phyloP scores from a whole-genome alignment of 2,329 filamentous ascomycete genomes.

The Fusarium sp. region DNA sequence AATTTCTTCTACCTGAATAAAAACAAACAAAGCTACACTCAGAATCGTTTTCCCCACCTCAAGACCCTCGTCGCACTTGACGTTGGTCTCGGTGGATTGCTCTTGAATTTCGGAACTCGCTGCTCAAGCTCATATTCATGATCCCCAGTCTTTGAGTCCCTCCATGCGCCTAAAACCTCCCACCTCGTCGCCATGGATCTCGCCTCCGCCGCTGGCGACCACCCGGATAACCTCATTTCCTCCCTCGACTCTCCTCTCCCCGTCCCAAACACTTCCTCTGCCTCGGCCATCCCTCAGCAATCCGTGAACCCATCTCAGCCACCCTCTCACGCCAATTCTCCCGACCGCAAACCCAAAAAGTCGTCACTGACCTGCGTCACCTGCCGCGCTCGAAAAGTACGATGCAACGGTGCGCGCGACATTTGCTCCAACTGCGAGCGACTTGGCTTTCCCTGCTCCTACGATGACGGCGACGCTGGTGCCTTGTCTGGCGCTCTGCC shows the following conservation, averaged over 20 bases:
- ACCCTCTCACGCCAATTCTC: conserved; percentile 40
- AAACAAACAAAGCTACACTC: not conserved
- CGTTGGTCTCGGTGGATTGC: conserved; percentile 30
- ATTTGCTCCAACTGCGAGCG: conserved; percentile 67
- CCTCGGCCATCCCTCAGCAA: conserved; percentile 22
- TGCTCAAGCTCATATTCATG: conserved; percentile 23
- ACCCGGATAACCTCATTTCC: conserved; percentile 41
- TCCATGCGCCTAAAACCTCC: conserved; percentile 38
- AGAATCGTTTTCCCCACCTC: conserved; percentile 1
- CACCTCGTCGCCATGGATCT: conserved; percentile 41
- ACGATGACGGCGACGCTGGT: conserved; percentile 57
- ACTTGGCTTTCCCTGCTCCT: conserved; percentile 65
- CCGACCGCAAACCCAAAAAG: conserved; percentile 50
- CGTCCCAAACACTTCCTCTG: conserved; percentile 2
- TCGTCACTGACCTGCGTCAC: conserved; percentile 61
- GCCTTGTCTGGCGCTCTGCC: conserved; percentile 56
- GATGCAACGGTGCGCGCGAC: conserved; percentile 62
- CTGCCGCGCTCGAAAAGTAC: conserved; percentile 64
- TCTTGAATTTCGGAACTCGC: conserved; percentile 16
- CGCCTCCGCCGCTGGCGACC: conserved; percentile 39
- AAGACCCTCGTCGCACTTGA: conserved; percentile 28
- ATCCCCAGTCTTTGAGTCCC: conserved; percentile 28
- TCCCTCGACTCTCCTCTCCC: conserved; percentile 39
- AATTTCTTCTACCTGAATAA: conserved; percentile 5
- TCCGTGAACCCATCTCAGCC: conserved; percentile 31